Base-by-base conservation (phyloP, 169 alveolate genomes). In the Amoebophrya sp. region DNA sequence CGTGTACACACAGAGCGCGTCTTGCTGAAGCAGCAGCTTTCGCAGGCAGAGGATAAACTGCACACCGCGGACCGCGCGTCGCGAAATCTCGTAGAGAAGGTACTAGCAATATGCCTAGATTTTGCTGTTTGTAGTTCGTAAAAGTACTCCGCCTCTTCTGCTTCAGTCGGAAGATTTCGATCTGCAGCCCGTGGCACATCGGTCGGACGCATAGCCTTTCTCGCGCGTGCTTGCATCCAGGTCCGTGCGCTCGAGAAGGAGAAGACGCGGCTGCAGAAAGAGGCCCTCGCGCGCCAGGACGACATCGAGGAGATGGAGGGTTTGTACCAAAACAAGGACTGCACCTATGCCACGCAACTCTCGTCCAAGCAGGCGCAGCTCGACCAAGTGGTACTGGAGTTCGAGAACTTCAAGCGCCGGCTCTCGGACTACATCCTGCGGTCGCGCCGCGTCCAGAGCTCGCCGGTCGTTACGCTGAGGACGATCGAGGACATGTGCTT, bases 321-420 rank as follows among this genome's bases (percentile, higher is more conserved):
- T n/a, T 1, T 58, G 10, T 58, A 58, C 34, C 78, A 58, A 16
- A 2, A n/a, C 29, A 58, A 58, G 23, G 78, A 58, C 34, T 13
- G 23, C 78, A 58, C 78, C 7, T 58, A 58, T 29, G 34, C 4
- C 78, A 58, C 78, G 29, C 78, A 58, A n/a, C 23, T 58, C 34
- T 4, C 26, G 7, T 2, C 29, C 78, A 58, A 58, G 34, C 78
- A 58, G 34, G 78, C 78, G 26, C 78, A 58, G 78, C 23, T 58
- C 7, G 78, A 58, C 34, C 78, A 58, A 13, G 78, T 58, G 7
- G 5, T 23, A 7, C 78, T 58, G 23, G 78, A 58, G 23, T 58
- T 58, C 78, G 78, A 58, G 78, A 58, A 58, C 78, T 58, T 58
- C 78, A 58, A 58, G 78, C 26, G 78, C 39, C 78, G 78, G 38